Evolutionary conservation across 768 basidiomycete genomes (phyloP), one percentile per base, ranked within the genome.

Genomic region (Pholiota molesta): DNA sequence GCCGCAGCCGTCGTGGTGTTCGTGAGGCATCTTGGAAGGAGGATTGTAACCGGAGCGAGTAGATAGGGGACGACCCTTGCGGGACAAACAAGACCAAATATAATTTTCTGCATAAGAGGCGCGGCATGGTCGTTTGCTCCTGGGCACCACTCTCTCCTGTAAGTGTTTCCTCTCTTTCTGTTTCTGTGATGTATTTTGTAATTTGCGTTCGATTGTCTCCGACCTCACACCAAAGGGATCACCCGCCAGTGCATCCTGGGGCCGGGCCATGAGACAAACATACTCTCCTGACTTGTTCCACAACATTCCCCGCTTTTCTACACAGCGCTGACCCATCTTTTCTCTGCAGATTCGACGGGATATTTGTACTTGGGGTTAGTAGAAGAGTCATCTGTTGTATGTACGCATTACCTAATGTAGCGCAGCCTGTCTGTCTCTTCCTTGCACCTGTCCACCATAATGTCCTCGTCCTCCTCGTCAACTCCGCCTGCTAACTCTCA

Each of bases 191-290:
- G 89, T 67, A 80, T 74, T 78, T 80, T 78, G 91, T 92, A 92
- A 92, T 92, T 92, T 92, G 91, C 91, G 91, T 92, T 92, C 89
- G 91, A 92, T 75, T 71, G 77, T 72, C 79, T 72, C 75, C 73
- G 71, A 72, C 78, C 80, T 78, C 79, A 81, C 68, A 78, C 82
- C 85, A 89, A 90, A 91, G 83, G 89, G 86, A 77, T 77, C 80
- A 84, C 87, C 80, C 79, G 91, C 91, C 90, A 78, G 88, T 84
- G 78, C 63, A 77, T 80, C 85, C 89, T 89, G 89, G 81, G 84
- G 80, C 70, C 74, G 74, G 79, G 82, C 71, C 75, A 83, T 92
- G 91, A 91, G 90, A 92, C 89, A 87, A 26, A 84, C 69, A 72
- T 72, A 63, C 71, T 71, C 74, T 71, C 77, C 86, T 89, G 86